Base-by-base conservation (phyloP, 164 flowering plant species). In the Santalum album region DNA sequence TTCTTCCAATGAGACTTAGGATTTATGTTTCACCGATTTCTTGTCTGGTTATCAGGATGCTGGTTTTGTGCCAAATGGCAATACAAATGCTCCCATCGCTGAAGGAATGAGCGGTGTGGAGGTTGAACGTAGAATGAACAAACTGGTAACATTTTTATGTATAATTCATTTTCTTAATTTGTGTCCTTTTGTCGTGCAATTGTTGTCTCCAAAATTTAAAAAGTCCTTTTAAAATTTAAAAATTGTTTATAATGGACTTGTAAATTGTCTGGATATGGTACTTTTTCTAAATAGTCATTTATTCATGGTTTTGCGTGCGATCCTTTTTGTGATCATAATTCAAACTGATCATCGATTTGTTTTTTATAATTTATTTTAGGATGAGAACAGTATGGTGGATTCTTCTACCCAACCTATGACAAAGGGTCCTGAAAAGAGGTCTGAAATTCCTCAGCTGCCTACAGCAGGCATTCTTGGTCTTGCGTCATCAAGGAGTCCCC, bases 101-200 rank as follows among this genome's bases (percentile, higher is more conserved):
- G 99, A 92, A 59, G 97, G 90, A 65, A 76, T 83, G 70, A 66
- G 58, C 68, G 95, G 85, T 52, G 67, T 66, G 57, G 97, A 92
- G 71, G 84, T 76, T 66, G 97, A 79, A 58, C 57, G 69, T 32
- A 78, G 77, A 70, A 34, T 76, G 59, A 71, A 72, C 51, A 73
- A 56, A 57, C 6, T 43, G 55, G 94, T 85, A 50, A 66, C 70
- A 51, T 57, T 34, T 1, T 10, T 38, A 11, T 38, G 3, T 14
- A 38, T 11, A 36, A 5, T 6, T 36, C 2, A 12, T 5, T 6
- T 36, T 38, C 2, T 38, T 9, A 9, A 9, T 38, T 38, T 38
- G 16, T 38, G 42, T 9, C 12, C 12, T 36, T 36, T 9, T 29
- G n/a, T 9, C 34, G 4, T 29, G 34, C 34, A 29, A 9, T 29